Evolutionary conservation across 2,329 filamentous ascomycete species (phyloP), one percentile per base, ranked within the genome.

Genomic region (Ophiostoma australiae): DNA sequence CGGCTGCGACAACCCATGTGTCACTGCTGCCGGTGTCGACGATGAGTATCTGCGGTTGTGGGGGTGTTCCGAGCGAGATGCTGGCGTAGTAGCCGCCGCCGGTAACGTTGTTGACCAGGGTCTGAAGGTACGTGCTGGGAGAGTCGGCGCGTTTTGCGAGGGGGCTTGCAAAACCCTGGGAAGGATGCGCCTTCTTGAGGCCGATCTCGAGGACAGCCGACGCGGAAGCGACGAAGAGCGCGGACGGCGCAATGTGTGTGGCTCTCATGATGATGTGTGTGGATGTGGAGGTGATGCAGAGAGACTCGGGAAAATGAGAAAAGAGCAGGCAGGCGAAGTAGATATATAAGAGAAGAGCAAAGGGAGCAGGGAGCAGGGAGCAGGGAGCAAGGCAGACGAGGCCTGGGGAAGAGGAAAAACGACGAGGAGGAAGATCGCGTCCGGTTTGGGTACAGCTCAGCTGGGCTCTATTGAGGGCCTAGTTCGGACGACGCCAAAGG

Each of bases 11-110:
- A 61, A 89, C 80, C 87, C 87, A 90, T 4, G 87, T 84, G 76
- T 90, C 88, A 74, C 85, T 87, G 77, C 85, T 88, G 37, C 87
- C 88, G 2, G 87, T 90, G 77, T 90, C 87, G 73, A 89, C 82
- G 70, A 86, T 81, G 75, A 90, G 80, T 70, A 78, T 81, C 68
- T 89, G 77, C 3, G 78, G 77, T 77, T 90, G 87, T 0, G 81
- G 79, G 0, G 88, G 88, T 0, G 86, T 88, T 68, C 88, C 88
- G 61, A 90, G 78, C n/a, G 80, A 79, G 61, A 90, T 82, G 69
- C 86, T 81, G 58, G 84, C 83, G 76, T 84, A 87, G 79, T 88
- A 89, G 17, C 84, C 83, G 44, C 84, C 86, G 66, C 82, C 83
- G 0, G 82, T 83, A 72, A 86, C 75, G 73, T 86, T 86, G 78